Percentiles rank a stretch among this genome's conserved stretches.
Evolutionary conservation across 2,329 filamentous ascomycete species (phyloP).

Genomic region (Hypoxylon sp.): DNA sequence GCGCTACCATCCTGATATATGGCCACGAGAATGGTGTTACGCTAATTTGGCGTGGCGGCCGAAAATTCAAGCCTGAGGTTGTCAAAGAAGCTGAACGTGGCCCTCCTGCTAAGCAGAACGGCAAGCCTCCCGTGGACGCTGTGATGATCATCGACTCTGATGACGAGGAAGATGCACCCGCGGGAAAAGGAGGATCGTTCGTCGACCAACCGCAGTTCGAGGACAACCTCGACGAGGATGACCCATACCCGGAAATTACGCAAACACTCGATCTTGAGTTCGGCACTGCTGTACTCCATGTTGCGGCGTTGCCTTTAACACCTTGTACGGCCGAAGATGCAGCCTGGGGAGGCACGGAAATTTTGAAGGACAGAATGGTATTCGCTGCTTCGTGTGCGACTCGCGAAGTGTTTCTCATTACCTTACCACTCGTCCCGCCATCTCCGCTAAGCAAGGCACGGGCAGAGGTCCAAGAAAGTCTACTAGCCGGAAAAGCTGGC

Average conservation of each 20-base stretch:
- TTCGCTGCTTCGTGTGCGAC: constrained; percentile 72
- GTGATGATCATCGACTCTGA: constrained; percentile 75
- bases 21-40: constrained; percentile 73
- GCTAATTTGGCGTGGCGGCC: constrained; percentile 72
- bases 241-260: constrained; percentile 65
- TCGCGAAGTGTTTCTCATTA: constrained; percentile 68
- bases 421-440: constrained; percentile 71
- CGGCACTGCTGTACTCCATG: constrained; percentile 66
- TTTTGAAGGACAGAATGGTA: constrained; percentile 69
- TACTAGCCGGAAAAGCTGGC: constrained; percentile 67
- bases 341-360: constrained; percentile 59
- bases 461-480: constrained; percentile 63
- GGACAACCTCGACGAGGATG: constrained; percentile 61
- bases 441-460: constrained; percentile 70
- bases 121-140: constrained; percentile 60
- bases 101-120: constrained; percentile 64
- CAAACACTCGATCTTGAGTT: constrained; percentile 73
- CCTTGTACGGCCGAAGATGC: constrained; percentile 64
- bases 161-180: constrained; percentile 62
- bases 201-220: constrained; percentile 71
- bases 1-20: constrained; percentile 72
- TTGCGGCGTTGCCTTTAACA: constrained; percentile 68
- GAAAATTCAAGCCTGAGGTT: constrained; percentile 63
- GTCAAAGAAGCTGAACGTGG: constrained; percentile 52
- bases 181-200: constrained; percentile 49